Evolutionary conservation across 306 rosid species (phyloP).

Genomic region (Begonia masoniana): DNA sequence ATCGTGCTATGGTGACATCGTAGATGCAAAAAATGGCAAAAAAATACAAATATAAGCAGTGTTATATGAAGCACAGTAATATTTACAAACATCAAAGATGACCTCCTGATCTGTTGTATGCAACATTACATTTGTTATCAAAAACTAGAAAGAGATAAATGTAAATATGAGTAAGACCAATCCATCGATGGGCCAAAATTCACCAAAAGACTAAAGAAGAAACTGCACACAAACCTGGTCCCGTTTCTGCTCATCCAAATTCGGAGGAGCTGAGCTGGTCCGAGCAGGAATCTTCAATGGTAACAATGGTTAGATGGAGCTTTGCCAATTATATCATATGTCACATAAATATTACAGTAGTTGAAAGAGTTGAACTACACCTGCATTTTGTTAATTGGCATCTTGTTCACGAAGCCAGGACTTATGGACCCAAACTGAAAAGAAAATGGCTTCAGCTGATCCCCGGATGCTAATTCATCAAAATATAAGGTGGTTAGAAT

Average conservation of each 20-base stretch:
- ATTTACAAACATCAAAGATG: no score
- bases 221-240: slow-evolving; percentile 43
- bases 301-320: slow-evolving; percentile 3
- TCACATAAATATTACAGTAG: slow-evolving; percentile 6
- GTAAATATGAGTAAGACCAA: no score
- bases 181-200: no score
- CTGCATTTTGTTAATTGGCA: slow-evolving; percentile 15
- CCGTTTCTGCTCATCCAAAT: slow-evolving; percentile 83
- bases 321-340: slow-evolving; percentile 1
- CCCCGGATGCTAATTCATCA: slow-evolving; percentile 42
- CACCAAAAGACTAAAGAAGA: not conserved
- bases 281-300: slow-evolving; percentile 77
- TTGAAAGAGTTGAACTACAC: slow-evolving; percentile 23
- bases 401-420: slow-evolving; percentile 59
- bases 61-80: no score
- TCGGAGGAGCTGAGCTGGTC: slow-evolving; percentile 96
- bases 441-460: slow-evolving; percentile 45
- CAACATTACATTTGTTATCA: no score
- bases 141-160: no score
- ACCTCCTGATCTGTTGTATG: no score
- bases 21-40: no score
- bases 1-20: not conserved
- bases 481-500: not conserved
- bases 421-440: slow-evolving; percentile 83
- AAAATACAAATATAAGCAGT: no score